Evolutionary conservation across 176 grass and related monocot species (phyloP).

Genomic region (Triticum monococcum): DNA sequence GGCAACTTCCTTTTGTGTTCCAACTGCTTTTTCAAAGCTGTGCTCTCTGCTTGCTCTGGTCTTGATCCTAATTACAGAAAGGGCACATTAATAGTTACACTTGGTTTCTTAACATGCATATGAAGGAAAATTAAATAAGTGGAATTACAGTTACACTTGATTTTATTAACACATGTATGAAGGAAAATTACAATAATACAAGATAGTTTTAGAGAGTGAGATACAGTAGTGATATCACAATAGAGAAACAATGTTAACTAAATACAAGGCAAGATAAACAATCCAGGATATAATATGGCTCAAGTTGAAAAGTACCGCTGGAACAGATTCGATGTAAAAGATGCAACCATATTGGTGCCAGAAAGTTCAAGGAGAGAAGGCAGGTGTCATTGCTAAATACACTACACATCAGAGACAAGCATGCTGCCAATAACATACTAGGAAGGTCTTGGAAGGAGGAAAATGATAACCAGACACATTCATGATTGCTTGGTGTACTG

Average conservation of each 20-base stretch:
- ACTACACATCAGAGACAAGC: conserved; percentile 1
- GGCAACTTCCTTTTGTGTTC: conserved; percentile 69
- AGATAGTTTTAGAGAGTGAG: neutral
- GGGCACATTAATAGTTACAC: conserved; percentile 10
- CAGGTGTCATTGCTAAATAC: neutral
- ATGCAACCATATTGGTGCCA: neutral
- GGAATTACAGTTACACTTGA: neutral
- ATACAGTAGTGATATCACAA: neutral
- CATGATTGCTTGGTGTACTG: neutral
- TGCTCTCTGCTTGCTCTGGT: conserved; percentile 53
- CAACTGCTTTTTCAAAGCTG: conserved; percentile 64
- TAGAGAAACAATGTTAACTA: neutral
- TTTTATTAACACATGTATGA: conserved; percentile 23
- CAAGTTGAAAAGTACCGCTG: neutral
- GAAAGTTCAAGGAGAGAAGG: conserved; percentile 15
- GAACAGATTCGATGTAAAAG: neutral
- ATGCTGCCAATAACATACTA: conserved; percentile 1
- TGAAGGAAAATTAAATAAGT: conserved; percentile 13
- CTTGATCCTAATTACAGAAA: conserved; percentile 35
- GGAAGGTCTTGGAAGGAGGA: conserved; percentile 18
- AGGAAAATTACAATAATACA: conserved; percentile 16
- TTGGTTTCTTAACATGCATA: conserved; percentile 25
- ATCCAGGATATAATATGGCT: conserved; percentile 13
- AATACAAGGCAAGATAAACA: conserved; percentile 1
- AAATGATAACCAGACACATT: neutral